phyloP scores from a whole-genome alignment of 352 stramenopile species.

The Blastocystis sp. region DNA sequence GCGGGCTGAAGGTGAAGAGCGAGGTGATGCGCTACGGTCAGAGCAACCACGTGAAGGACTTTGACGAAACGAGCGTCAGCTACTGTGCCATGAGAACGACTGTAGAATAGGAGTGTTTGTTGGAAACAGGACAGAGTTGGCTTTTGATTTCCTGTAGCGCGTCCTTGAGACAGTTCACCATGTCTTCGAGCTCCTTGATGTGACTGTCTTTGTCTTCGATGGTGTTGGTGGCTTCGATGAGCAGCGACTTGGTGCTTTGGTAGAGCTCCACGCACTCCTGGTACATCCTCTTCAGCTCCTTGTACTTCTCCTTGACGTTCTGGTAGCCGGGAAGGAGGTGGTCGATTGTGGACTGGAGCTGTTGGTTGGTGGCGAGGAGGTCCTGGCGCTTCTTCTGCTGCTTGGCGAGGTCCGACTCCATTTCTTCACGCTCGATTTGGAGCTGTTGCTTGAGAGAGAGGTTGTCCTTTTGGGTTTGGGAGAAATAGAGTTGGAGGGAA shows the following conservation, averaged over 20 bases:
- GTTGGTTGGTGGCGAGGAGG: neutral
- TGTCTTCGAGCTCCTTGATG: neutral
- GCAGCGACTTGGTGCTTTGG: neutral
- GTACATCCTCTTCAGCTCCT: conserved; percentile 1
- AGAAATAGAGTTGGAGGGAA: neutral
- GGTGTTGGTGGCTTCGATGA: neutral
- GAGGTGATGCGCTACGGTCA: conserved; percentile 41
- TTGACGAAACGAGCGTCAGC: conserved; percentile 46
- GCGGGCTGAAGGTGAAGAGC: conserved; percentile 18
- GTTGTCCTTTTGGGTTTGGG: neutral
- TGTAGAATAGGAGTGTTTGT: conserved; percentile 19
- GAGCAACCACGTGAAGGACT: conserved; percentile 5
- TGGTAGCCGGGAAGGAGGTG: neutral
- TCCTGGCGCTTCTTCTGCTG: neutral
- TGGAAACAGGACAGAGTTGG: neutral
- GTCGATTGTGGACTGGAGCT: neutral
- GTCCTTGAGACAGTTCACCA: neutral
- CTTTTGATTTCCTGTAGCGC: neutral
- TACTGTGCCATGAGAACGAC: conserved; percentile 46
- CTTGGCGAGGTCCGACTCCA: neutral
- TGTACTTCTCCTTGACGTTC: conserved; percentile 5
- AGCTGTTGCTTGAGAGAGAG: neutral
- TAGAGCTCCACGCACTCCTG: neutral
- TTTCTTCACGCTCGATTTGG: neutral
- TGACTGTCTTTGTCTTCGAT: neutral